These are phyloP conservation scores for Acephala macrosclerotiorum DNA, from an alignment of 2,329 filamentous ascomycete species.

Conservation along the genomic window DNA sequence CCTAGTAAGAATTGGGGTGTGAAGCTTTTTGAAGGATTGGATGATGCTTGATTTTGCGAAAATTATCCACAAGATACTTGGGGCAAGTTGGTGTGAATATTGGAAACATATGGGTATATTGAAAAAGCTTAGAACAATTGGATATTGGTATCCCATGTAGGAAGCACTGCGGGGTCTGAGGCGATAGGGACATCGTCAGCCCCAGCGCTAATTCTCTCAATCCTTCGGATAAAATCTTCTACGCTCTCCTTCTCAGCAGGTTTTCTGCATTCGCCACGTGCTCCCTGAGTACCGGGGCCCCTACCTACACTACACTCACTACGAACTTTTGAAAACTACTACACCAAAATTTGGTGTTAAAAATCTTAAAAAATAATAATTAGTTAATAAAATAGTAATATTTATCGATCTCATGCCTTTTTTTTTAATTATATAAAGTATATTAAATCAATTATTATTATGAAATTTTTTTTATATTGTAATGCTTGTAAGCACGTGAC, in stretches of 20 bases:
- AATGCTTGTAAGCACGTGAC: too few relatives aligned
- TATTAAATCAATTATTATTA: too few relatives aligned
- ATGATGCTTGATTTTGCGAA: conserved; percentile 10
- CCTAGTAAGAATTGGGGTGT: conserved; percentile 49
- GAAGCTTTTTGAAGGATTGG: conserved; percentile 28
- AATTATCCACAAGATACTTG: not conserved
- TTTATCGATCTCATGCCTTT: too few relatives aligned
- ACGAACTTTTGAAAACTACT: too few relatives aligned
- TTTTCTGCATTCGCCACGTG: not conserved
- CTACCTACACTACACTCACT: too few relatives aligned
- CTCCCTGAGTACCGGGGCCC: too few relatives aligned
- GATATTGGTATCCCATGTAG: not conserved
- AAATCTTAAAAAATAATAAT: too few relatives aligned
- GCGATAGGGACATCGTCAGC: conserved; percentile 13
- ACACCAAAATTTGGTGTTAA: too few relatives aligned
- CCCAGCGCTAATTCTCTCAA: conserved; percentile 28
- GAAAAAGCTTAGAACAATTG: not conserved
- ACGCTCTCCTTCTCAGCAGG: conserved; percentile 24
- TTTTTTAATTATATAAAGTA: too few relatives aligned
- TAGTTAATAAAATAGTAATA: too few relatives aligned
- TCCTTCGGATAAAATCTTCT: conserved; percentile 32
- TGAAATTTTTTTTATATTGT: too few relatives aligned
- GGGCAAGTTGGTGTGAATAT: not conserved
- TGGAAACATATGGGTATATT: not conserved
- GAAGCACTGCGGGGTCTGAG: not conserved